Evolutionary conservation across 768 basidiomycete species (phyloP).

Genomic region (Mycena chlorophos): DNA sequence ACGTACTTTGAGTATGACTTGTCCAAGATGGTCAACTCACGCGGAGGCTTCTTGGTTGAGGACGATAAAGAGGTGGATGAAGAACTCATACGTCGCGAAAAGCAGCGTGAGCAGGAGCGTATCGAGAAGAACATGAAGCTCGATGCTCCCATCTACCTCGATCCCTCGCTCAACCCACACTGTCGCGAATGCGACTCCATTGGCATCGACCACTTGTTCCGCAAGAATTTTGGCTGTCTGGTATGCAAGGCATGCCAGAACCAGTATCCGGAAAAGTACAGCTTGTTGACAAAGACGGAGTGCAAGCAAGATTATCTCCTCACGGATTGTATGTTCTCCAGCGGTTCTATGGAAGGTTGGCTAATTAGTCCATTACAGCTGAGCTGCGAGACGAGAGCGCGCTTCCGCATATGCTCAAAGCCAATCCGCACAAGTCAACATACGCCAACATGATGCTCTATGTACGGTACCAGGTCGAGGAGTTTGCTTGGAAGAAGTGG

Average conservation of each 20-base stretch:
- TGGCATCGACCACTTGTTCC: conserved; percentile 82
- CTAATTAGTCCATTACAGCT: conserved; percentile 47
- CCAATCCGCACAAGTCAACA: conserved; percentile 92
- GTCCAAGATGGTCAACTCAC: conserved; percentile 94
- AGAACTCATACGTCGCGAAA: conserved; percentile 72
- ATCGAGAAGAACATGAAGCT: conserved; percentile 36
- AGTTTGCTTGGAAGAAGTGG: conserved; percentile 98
- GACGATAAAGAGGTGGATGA: conserved; percentile 84
- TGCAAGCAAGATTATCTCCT: conserved; percentile 96
- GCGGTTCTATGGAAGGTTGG: background rate
- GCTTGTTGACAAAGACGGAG: conserved; percentile 95
- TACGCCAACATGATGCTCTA: conserved; percentile 99
- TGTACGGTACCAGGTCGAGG: conserved; percentile 90
- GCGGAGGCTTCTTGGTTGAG: conserved; percentile 92
- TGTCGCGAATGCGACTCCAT: conserved; percentile 85
- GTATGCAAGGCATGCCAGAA: conserved; percentile 93
- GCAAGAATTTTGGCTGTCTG: conserved; percentile 78
- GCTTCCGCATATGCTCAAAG: conserved; percentile 90
- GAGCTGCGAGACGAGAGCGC: conserved; percentile 91
- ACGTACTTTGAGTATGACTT: conserved; percentile 97
- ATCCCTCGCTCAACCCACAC: conserved; percentile 73
- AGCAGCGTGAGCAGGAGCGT: conserved; percentile 76
- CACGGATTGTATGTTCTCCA: conserved; percentile 71
- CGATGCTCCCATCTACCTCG: conserved; percentile 54
- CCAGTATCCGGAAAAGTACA: conserved; percentile 87